phyloP scores from a whole-genome alignment of 495 filamentous ascomycete species.

The Neurospora sp. region DNA sequence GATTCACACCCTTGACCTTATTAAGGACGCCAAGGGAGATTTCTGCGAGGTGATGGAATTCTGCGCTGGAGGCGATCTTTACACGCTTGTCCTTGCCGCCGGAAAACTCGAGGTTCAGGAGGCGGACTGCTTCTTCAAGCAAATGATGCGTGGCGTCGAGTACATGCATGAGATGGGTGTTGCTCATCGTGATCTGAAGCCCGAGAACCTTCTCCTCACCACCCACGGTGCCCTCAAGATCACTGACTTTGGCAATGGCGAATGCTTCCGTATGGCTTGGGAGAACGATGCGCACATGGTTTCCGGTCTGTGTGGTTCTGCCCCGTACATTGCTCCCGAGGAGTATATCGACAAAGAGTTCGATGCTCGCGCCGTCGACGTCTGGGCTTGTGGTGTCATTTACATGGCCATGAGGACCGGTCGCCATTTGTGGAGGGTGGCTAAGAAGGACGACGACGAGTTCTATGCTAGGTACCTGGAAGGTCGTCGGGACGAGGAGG shows the following conservation, averaged over 20 bases:
- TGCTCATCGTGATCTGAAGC: constrained; percentile 93
- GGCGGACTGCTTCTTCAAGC: constrained; percentile 98
- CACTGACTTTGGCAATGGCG: constrained; percentile 97
- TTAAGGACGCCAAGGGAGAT: constrained; percentile 93
- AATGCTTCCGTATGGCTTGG: constrained; percentile 99
- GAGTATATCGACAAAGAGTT: constrained; percentile 94
- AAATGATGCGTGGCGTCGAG: constrained; percentile 97
- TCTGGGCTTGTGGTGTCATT: constrained; percentile 97
- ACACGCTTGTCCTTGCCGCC: constrained; percentile 84
- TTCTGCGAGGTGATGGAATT: constrained; percentile 99
- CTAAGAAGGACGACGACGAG: constrained; percentile 91
- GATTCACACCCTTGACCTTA: constrained; percentile 91
- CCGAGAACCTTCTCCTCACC: constrained; percentile 91
- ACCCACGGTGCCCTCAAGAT: constrained; percentile 94
- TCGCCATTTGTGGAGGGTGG: constrained; percentile 89
- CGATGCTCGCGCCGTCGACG: constrained; percentile 89
- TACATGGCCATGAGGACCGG: constrained; percentile 99
- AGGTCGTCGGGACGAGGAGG: constrained; percentile 84
- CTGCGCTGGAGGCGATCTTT: constrained; percentile 92
- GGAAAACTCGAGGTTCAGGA: constrained; percentile 88
- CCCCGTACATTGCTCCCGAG: constrained; percentile 95
- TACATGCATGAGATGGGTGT: constrained; percentile 99
- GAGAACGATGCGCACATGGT: constrained; percentile 98
- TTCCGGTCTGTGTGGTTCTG: constrained; percentile 87
- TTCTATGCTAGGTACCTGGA: constrained; percentile 92